Base-by-base conservation (phyloP, 257 asterid species). In the Gentiana macrophylla region DNA sequence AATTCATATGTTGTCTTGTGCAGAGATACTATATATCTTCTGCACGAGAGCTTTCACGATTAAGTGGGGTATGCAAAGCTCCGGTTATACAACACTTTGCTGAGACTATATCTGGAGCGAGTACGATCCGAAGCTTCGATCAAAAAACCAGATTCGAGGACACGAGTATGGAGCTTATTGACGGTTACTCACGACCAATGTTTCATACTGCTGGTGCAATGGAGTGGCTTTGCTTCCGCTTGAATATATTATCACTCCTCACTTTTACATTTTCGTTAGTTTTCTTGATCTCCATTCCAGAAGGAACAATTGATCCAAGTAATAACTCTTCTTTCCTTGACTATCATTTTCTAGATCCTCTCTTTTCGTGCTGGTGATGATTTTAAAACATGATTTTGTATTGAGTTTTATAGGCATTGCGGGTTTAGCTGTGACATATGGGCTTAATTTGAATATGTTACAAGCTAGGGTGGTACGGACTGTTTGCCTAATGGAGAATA, bases 161-260 rank as follows among this genome's bases (percentile, higher is more conserved):
- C 48, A 52, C 68, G 50, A 76, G 76, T 73, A 82, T 86, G 98
- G 79, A 61, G 62, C 72, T 83, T 13, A 81, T 91, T 32, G 98
- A 91, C 68, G 84, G 67, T 67, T 87, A 90, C 72, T 84, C 95
- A 1, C 68, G 95, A 10, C 94, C 96, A 6, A 82, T 76, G 74
- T 86, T 90, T 64, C 82, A 90, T 62, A 66, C 61, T 12, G 57
- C 89, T 57, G 89, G 72, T 49, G 96, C 96, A 9, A 86, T 82
- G 96, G 94, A 90, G 74, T 86, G 98, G 98, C 81, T 90, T n/a
- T 84, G 91, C 79, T 67, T 86, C 57, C 95, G 96, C 49, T 71
- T 90, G 75, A 89, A 86, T 70, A 50, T 80, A 57, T 64, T 86
- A 64, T 86, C 95, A 34, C 83, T 83, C 37, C 7, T 86, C 49